Base-by-base conservation (phyloP, 352 stramenopile genomes). In the Pythium sukuiense region DNA sequence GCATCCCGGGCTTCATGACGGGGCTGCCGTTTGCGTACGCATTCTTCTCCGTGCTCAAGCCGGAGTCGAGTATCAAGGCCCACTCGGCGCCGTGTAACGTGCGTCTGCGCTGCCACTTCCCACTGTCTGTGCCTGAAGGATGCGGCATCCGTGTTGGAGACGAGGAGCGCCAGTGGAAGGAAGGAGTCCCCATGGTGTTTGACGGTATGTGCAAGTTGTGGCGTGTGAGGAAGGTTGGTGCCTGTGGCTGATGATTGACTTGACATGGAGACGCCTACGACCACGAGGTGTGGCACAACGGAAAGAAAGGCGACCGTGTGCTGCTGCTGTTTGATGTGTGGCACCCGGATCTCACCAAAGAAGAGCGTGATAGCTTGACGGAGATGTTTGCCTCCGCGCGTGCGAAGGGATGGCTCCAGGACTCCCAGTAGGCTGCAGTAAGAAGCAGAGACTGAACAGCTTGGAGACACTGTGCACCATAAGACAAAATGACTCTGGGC, bases 21-120 rank as follows among this genome's bases (percentile, higher is more conserved):
- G 81, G 77, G 1, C 87, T 95, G 41, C 97, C 96, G 9, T 99
- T 99, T 77, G 90, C 90, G 14, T 99, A 98, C 76, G 80, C 85
- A 24, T 99, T 99, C 76, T 99, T 98, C 80, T 98, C 90, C 27
- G 97, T 96, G 14, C 81, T 99, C 60, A 89, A 98, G 69, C 79
- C 78, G 0, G 73, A 88, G 80, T 91, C 82, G 46, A 89, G 73
- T 26, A 99, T 99, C 76, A 88, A 91, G 67, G 72, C 94, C 6
- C 97, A 99, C 75, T 95, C 89, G 18, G 91, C 89, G 46, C 95
- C 97, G 14, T 99, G 96, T 79, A 99, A 99, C 69, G 84, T 99
- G 57, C 82, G 97, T 2, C 77, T 99, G 54, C 84, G 97, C 18
- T 96, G 97, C 55, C 97, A 99, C 84, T 90, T 99, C 30, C 95